Evolutionary conservation across 2,329 filamentous ascomycete genomes (phyloP).

Genomic region (Whalleya microplaca): DNA sequence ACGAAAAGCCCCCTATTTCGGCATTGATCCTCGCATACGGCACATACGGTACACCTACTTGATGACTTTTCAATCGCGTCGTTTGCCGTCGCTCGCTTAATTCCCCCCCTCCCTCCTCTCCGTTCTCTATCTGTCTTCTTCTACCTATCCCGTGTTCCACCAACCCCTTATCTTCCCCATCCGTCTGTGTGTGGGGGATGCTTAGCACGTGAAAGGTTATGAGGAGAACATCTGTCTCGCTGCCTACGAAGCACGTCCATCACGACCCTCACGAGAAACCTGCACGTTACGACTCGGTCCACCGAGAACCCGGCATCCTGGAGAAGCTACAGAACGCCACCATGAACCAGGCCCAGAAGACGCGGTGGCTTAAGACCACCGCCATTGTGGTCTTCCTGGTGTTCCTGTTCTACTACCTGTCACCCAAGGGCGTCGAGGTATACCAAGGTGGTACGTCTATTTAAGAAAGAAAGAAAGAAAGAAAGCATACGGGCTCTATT

Average conservation of each 20-base stretch:
- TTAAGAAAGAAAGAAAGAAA: too few species aligned
- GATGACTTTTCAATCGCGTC: constrained; percentile 11
- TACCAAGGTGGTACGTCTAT: constrained; percentile 49
- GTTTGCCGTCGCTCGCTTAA: constrained; percentile 3
- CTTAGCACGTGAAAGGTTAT: constrained; percentile 45
- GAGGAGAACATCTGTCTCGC: constrained; percentile 68
- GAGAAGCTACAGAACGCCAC: constrained; percentile 60
- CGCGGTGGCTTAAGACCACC: constrained; percentile 68
- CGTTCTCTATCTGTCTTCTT: constrained; percentile 25
- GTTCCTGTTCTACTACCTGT: constrained; percentile 66
- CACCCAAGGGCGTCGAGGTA: constrained; percentile 60
- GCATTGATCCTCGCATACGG: constrained; percentile 20
- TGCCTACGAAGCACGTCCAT: constrained; percentile 63
- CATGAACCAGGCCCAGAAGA: constrained; percentile 67
- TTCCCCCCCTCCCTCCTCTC: constrained; percentile 14
- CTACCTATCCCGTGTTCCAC: constrained; percentile 1
- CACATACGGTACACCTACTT: constrained; percentile 4
- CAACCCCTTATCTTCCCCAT: constrained; percentile 16
- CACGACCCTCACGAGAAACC: constrained; percentile 69
- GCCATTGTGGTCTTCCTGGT: constrained; percentile 64
- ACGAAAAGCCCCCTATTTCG: constrained; percentile 16
- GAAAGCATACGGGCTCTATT: not conserved
- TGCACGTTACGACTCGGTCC: constrained; percentile 58
- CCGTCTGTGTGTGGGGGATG: constrained; percentile 29
- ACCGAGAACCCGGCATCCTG: constrained; percentile 52